Percentiles rank a stretch among this genome's conserved stretches.
Conservation (phyloP, 208 protist genomes). For the Trypanosoma melophagium region DNA sequence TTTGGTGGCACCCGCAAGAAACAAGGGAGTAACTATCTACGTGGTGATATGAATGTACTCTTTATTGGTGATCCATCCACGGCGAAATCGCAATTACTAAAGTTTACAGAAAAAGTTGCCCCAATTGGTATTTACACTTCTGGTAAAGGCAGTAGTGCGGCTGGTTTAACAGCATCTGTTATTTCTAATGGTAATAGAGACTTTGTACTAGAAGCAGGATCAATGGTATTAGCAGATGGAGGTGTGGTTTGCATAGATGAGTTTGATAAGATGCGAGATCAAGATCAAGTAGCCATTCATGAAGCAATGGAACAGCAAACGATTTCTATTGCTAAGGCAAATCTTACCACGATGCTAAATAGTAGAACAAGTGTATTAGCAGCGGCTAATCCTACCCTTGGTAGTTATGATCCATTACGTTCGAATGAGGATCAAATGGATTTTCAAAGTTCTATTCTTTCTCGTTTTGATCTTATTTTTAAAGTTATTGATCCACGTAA, state of each 20-base stretch:
- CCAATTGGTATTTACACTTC: constrained; percentile 99
- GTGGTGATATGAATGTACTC: constrained; percentile 99
- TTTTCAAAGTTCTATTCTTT: constrained; percentile 99
- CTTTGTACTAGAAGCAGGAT: constrained; percentile 99
- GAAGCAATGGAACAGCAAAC: constrained; percentile 99
- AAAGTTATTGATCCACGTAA: constrained; percentile 98
- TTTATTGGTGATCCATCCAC: constrained; percentile 99
- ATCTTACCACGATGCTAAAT: constrained; percentile 99
- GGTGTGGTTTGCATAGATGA: constrained; percentile 99
- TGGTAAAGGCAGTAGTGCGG: constrained; percentile 98
- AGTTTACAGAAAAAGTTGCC: constrained; percentile 97
- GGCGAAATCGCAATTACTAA: constrained; percentile 99
- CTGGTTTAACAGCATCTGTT: constrained; percentile 98
- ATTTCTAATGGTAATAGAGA: constrained; percentile 90
- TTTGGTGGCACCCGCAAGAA: constrained; percentile 98
- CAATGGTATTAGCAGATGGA: constrained; percentile 99
- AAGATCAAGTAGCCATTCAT: constrained; percentile 99
- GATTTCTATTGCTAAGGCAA: constrained; percentile 99
- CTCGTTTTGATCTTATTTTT: constrained; percentile 99
- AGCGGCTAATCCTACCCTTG: constrained; percentile 98
- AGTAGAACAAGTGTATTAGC: constrained; percentile 98
- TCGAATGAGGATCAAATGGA: constrained; percentile 93
- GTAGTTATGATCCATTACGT: constrained; percentile 90
- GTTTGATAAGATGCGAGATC: constrained; percentile 99
- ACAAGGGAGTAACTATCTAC: constrained; percentile 95